Conservation (phyloP, 1,284 basidiomycete species). For the Sanghuangporus weigelae region DNA sequence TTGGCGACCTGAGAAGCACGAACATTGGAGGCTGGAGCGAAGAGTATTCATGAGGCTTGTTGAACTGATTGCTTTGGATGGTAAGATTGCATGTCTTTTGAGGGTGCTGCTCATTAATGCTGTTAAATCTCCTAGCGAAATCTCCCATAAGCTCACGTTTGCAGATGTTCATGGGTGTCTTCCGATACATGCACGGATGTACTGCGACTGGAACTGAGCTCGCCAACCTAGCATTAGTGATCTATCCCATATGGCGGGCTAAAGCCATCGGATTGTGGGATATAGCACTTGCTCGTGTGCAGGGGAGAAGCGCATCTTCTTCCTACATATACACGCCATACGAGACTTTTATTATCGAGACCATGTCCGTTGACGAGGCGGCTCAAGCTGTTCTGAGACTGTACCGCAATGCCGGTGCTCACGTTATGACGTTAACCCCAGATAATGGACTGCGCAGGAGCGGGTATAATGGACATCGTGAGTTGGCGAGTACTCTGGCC, state of each 20-base stretch:
- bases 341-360: constrained; percentile 51
- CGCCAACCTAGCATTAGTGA: constrained; percentile 54
- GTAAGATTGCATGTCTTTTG: constrained; percentile 22
- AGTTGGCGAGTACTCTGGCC: constrained; percentile 33
- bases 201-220: constrained; percentile 41
- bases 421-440: not conserved
- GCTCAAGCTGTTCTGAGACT: constrained; percentile 33
- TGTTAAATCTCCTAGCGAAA: constrained; percentile 25
- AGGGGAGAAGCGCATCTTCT: constrained; percentile 29
- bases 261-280: constrained; percentile 36
- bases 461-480: not conserved
- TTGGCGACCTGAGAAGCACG: constrained; percentile 30
- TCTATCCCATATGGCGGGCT: constrained; percentile 37
- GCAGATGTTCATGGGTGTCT: constrained; percentile 47
- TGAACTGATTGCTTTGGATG: constrained; percentile 42
- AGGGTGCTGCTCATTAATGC: no score
- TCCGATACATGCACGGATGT: constrained; percentile 35
- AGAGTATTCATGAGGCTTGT: constrained; percentile 49
- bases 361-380: constrained; percentile 46
- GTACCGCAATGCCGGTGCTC: constrained; percentile 16
- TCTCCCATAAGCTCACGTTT: constrained; percentile 38
- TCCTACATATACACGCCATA: constrained; percentile 33
- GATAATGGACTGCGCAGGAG: not conserved
- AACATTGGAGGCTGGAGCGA: constrained; percentile 41
- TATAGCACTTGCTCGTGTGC: constrained; percentile 9